These are phyloP conservation scores for Fraxinus baroniana DNA, from an alignment of 305 asterid genomes.

Conservation along the genomic window DNA sequence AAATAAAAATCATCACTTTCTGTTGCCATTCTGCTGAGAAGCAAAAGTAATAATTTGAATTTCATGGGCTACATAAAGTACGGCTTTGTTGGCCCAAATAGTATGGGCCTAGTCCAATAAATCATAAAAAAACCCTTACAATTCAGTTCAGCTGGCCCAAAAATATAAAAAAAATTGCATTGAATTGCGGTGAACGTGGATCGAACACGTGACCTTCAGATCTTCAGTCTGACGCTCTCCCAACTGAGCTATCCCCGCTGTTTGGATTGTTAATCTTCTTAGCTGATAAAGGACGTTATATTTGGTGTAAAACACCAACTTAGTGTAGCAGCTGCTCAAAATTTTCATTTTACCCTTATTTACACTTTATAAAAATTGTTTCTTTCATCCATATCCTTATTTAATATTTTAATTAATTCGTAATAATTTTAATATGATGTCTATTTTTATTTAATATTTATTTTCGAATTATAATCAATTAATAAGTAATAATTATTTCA, in stretches of 20 bases:
- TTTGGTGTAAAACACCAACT: too few relatives aligned
- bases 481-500: too few relatives aligned
- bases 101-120: neutral
- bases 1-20: neutral
- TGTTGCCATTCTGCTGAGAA: neutral
- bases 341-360: too few relatives aligned
- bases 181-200: constrained; percentile 36
- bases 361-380: too few relatives aligned
- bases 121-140: neutral
- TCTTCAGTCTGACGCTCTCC: constrained; percentile 98
- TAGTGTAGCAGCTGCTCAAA: too few relatives aligned
- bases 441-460: too few relatives aligned
- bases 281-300: too few relatives aligned
- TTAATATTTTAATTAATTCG: too few relatives aligned
- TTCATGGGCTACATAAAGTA: neutral
- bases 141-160: neutral
- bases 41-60: neutral
- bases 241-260: constrained; percentile 60
- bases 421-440: too few relatives aligned
- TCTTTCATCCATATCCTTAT: too few relatives aligned
- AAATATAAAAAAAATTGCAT: neutral
- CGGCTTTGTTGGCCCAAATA: neutral
- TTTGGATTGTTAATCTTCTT: too few relatives aligned
- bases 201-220: constrained; percentile 89
- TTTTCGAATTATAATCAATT: too few relatives aligned